Evolutionary conservation across 306 rosid species (phyloP).

Genomic region (Cucurbita maxima): DNA sequence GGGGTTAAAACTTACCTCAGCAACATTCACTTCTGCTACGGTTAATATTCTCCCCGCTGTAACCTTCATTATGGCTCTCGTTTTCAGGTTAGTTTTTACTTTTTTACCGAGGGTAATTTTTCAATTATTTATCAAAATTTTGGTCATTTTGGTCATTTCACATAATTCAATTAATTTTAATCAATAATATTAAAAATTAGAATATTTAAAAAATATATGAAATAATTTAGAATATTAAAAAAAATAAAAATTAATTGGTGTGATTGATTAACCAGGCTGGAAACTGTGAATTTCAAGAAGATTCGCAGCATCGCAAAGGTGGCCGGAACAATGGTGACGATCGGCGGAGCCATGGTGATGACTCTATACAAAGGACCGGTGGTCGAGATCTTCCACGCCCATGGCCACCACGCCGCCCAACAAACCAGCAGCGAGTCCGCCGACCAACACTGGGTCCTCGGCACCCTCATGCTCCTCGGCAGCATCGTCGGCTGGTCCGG

Average conservation of each 20-base stretch:
- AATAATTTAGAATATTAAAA: no score
- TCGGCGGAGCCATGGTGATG: constrained; percentile 94
- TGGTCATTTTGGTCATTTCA: no score
- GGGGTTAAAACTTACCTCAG: constrained; percentile 87
- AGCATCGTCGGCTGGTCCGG: constrained; percentile 76
- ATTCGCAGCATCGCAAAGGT: constrained; percentile 71
- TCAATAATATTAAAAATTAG: background rate
- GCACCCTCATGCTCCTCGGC: constrained; percentile 50
- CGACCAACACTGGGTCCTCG: constrained; percentile 53
- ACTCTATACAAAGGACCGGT: constrained; percentile 91
- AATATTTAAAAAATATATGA: no score
- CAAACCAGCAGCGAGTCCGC: constrained; percentile 14
- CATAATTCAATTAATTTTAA: background rate
- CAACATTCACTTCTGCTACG: constrained; percentile 77
- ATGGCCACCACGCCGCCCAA: constrained; percentile 13
- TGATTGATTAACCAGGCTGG: constrained; percentile 37
- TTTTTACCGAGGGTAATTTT: no score
- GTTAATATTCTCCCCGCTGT: constrained; percentile 83
- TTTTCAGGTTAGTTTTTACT: constrained; percentile 45
- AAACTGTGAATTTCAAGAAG: constrained; percentile 52
- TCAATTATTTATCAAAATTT: no score
- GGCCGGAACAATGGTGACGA: constrained; percentile 58
- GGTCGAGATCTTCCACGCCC: constrained; percentile 32
- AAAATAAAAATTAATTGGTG: no score
- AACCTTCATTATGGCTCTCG: constrained; percentile 79